Evolutionary conservation across 257 asterid species (phyloP), one percentile per base, ranked within the genome.

Genomic region (Linderniella brevidens): DNA sequence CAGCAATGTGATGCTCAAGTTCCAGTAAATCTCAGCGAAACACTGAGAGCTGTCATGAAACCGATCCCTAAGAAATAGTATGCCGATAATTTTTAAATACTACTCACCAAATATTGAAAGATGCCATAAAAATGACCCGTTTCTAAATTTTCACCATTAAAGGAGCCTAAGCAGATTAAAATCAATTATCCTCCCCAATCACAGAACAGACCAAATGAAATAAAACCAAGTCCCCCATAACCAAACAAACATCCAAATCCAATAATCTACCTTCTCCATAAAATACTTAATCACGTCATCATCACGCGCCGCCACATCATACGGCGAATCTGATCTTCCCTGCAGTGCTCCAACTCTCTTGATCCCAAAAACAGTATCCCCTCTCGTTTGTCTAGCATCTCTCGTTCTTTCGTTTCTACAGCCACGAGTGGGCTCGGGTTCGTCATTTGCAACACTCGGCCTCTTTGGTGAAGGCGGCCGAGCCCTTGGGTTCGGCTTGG

Each of bases 391-490:
- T 20, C 50, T 58, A 8, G 5, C 41, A 38, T 62, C 69, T 8
- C 47, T 69, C 49, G 50, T 56, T 52, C 56, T 35, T 25, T 39
- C 56, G 19, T 16, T 10, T 13, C 60, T 39, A 50, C 57, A 62
- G 36, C 68, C 58, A 48, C 45, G 67, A 13, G 47, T 54, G 20
- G 38, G 35, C 60, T 51, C 64, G 20, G 19, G 49, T 53, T 65
- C 78, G 11, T 41, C 68, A 17, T 48, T 57, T 49, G 56, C 69
- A 9, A 55, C 58, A 58, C 67, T 61, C 47, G 60, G 37, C 49
- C 85, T 67, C 71, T 73, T 81, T 10, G 44, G 43, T 0, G 94
- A 79, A 3, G 94, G 96, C 35, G 65, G 81, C 12, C 99, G 81
- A 54, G 85, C 69, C 25, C 82, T 73, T 0, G 83, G 43, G 11